Evolutionary conservation across 169 alveolate species (phyloP).

Genomic region (Perkinsus chesapeaki): DNA sequence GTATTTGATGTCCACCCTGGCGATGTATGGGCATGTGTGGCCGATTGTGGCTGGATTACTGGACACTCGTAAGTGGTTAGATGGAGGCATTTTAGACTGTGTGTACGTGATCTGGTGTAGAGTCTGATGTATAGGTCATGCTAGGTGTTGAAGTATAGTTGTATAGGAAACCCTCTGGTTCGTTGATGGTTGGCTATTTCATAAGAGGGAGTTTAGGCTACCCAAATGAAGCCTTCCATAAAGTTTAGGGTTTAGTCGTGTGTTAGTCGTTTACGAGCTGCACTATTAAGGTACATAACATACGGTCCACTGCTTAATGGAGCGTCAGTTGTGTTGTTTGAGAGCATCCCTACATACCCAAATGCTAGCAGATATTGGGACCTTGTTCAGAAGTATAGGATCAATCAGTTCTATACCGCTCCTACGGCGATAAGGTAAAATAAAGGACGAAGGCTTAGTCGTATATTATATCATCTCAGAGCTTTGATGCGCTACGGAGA

Average conservation of each 20-base stretch:
- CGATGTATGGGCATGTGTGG: constrained; percentile 85
- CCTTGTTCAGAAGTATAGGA: constrained; percentile 75
- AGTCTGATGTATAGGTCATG: too few species aligned
- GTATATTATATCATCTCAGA: constrained; percentile 19
- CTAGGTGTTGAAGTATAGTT: neutral
- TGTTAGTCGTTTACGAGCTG: neutral
- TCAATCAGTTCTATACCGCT: constrained; percentile 89
- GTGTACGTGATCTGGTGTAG: too few species aligned
- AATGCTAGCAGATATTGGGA: constrained; percentile 82
- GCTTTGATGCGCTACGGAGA: constrained; percentile 48
- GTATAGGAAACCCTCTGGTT: neutral
- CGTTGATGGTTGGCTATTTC: too few species aligned
- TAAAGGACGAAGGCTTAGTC: constrained; percentile 42
- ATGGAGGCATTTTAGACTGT: neutral
- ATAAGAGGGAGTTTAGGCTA: too few species aligned
- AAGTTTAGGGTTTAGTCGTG: neutral
- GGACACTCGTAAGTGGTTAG: constrained; percentile 78
- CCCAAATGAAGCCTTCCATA: too few species aligned
- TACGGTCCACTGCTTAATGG: constrained; percentile 92
- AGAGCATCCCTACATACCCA: constrained; percentile 90
- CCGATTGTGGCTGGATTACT: constrained; percentile 97
- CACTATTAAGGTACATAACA: constrained; percentile 72
- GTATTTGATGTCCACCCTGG: constrained; percentile 72
- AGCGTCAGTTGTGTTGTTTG: constrained; percentile 83
- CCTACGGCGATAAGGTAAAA: constrained; percentile 92